Conservation (phyloP, 192 early-diverging fungal species). For the Phlyctochytrium planicorne region DNA sequence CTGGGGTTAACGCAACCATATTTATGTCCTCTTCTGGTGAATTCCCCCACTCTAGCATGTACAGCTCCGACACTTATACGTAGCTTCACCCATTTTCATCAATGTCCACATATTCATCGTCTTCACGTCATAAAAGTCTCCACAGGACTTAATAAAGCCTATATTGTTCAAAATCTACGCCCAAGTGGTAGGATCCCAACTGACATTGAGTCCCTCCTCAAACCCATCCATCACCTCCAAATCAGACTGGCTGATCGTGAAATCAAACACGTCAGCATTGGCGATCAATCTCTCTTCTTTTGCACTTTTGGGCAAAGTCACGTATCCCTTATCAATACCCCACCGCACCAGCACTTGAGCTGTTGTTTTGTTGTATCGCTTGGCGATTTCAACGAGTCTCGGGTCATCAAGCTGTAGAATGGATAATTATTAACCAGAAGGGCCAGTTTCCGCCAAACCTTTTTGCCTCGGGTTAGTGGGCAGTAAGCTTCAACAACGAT, state of each 20-base stretch:
- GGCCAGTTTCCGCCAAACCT: not conserved
- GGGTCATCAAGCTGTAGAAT: slow-evolving; percentile 45
- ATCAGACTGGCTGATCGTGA: slow-evolving; percentile 50
- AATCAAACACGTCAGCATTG: slow-evolving; percentile 62
- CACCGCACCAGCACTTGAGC: slow-evolving; percentile 62
- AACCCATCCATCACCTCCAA: slow-evolving; percentile 55
- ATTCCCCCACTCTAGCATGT: too few relatives aligned
- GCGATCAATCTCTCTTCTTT: slow-evolving; percentile 47
- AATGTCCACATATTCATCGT: too few relatives aligned
- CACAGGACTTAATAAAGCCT: too few relatives aligned
- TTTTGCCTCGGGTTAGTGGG: slow-evolving; percentile 50
- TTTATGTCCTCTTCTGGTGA: too few relatives aligned
- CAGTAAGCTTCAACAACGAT: slow-evolving; percentile 82
- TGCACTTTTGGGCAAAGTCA: slow-evolving; percentile 60
- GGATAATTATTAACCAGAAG: not conserved
- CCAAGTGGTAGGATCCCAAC: slow-evolving; percentile 31
- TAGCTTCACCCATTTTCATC: too few relatives aligned
- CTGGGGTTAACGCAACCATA: too few relatives aligned
- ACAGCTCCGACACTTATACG: too few relatives aligned
- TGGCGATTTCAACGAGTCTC: slow-evolving; percentile 43
- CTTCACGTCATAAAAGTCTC: too few relatives aligned
- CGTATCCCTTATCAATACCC: slow-evolving; percentile 58
- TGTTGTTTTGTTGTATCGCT: slow-evolving; percentile 50
- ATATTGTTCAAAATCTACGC: too few relatives aligned
- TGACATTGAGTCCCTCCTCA: slow-evolving; percentile 48